phyloP scores from a whole-genome alignment of 75 land plant genomes.

The Pinus albicaulis region DNA sequence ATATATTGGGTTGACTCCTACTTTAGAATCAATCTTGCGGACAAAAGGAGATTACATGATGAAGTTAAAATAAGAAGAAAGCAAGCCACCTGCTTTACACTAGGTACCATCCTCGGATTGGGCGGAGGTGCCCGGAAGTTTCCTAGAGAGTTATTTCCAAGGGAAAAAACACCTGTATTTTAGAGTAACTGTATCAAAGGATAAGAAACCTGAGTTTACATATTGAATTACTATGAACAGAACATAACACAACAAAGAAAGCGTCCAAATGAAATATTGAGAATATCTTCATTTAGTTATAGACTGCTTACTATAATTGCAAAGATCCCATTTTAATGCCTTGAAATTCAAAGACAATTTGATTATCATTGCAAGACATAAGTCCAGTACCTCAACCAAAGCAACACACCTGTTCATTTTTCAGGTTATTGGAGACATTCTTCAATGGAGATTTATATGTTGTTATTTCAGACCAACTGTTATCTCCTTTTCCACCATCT shows the following conservation, averaged over 20 bases:
- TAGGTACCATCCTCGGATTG: too few species aligned
- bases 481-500: slow-evolving; percentile 15
- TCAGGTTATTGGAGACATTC: slow-evolving; percentile 22
- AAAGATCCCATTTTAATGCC: background rate
- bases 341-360: background rate
- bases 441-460: slow-evolving; percentile 19
- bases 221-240: background rate
- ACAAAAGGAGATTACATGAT: too few species aligned
- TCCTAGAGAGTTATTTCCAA: too few species aligned
- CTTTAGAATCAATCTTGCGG: too few species aligned
- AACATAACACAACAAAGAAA: background rate
- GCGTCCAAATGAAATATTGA: background rate
- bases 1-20: too few species aligned
- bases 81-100: too few species aligned
- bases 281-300: background rate
- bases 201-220: background rate
- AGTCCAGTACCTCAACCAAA: too few species aligned
- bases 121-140: too few species aligned
- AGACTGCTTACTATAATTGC: background rate
- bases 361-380: background rate
- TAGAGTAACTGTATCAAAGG: too few species aligned
- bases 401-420: slow-evolving; percentile 42
- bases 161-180: too few species aligned
- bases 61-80: too few species aligned
- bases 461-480: slow-evolving; percentile 11